Conservation (phyloP, 164 flowering plant genomes). For the Nelumbo lutea region DNA sequence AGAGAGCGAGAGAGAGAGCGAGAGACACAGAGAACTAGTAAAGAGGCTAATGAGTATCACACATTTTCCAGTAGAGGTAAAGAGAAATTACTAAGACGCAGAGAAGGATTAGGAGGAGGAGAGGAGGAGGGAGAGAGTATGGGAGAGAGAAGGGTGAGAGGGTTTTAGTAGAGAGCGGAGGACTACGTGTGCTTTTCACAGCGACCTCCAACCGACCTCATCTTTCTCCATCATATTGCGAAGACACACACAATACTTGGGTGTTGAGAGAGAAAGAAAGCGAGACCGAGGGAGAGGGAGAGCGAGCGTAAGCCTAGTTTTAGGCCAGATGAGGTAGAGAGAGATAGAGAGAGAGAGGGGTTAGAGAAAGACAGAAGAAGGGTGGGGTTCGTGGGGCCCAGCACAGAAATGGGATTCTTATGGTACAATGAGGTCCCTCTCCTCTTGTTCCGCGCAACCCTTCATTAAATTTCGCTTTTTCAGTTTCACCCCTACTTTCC, state of each 20-base stretch:
- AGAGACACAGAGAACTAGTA: background rate
- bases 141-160: background rate
- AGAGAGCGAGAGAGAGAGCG: background rate
- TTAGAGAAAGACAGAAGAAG: slow-evolving; percentile 9
- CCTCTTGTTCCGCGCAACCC: slow-evolving; percentile 18
- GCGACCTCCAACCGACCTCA: slow-evolving; percentile 1
- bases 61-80: background rate
- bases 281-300: background rate
- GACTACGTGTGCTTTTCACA: slow-evolving; percentile 3
- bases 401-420: slow-evolving; percentile 19
- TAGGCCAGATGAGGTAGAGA: background rate
- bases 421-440: slow-evolving; percentile 16
- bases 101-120: background rate
- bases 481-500: slow-evolving; percentile 10
- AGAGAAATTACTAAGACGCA: background rate
- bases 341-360: slow-evolving; percentile 8
- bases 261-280: too few relatives aligned
- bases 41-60: background rate
- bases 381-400: slow-evolving; percentile 8
- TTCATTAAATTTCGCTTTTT: background rate
- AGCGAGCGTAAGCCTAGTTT: background rate
- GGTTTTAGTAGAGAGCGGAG: background rate
- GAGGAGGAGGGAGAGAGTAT: background rate
- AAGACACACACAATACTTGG: slow-evolving; percentile 11
- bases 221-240: slow-evolving; percentile 21